A percentile compares a stretch with the other conserved stretches of the same genome.
phyloP scores from a whole-genome alignment of 2,329 filamentous ascomycete species.

The Raffaelea arxii region DNA sequence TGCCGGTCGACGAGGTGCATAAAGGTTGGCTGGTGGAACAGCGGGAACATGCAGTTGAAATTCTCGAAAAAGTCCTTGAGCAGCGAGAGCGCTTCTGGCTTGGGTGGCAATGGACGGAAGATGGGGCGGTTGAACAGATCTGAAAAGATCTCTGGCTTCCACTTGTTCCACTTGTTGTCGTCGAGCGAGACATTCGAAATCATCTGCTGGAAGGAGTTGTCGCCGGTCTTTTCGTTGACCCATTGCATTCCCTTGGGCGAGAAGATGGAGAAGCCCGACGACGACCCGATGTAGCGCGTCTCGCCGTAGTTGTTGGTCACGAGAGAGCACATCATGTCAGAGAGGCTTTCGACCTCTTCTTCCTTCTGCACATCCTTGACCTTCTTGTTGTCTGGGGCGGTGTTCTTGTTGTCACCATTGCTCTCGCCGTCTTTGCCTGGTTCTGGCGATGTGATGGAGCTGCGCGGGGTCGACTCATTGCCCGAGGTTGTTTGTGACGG shows the following conservation, averaged over 20 bases:
- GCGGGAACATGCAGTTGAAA: slow-evolving; percentile 97
- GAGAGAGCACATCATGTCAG: slow-evolving; percentile 97
- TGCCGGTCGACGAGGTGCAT: slow-evolving; percentile 95
- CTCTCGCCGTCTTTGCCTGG: slow-evolving; percentile 23
- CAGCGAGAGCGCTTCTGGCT: slow-evolving; percentile 77
- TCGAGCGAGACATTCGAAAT: slow-evolving; percentile 85
- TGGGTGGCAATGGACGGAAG: slow-evolving; percentile 74
- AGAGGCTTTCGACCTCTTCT: slow-evolving; percentile 75
- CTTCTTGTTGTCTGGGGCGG: slow-evolving; percentile 9
- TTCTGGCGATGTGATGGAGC: slow-evolving; percentile 44
- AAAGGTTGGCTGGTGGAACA: slow-evolving; percentile 96
- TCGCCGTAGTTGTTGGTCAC: slow-evolving; percentile 93
- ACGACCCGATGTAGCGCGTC: slow-evolving; percentile 85
- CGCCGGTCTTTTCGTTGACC: slow-evolving; percentile 98
- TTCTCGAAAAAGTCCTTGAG: slow-evolving; percentile 95
- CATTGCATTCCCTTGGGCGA: slow-evolving; percentile 96
- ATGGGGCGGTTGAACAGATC: slow-evolving; percentile 82
- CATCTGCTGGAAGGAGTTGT: slow-evolving; percentile 89
- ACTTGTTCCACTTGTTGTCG: slow-evolving; percentile 92
- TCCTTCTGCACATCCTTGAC: slow-evolving; percentile 38
- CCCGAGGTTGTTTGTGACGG: slow-evolving; percentile 36
- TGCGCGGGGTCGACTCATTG: slow-evolving; percentile 39
- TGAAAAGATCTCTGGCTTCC: slow-evolving; percentile 95
- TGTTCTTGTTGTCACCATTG: not conserved
- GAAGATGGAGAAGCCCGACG: slow-evolving; percentile 97